These are phyloP conservation scores for Aspergillus hiratsukae DNA, from an alignment of 2,329 filamentous ascomycete species.

Conservation along the genomic window DNA sequence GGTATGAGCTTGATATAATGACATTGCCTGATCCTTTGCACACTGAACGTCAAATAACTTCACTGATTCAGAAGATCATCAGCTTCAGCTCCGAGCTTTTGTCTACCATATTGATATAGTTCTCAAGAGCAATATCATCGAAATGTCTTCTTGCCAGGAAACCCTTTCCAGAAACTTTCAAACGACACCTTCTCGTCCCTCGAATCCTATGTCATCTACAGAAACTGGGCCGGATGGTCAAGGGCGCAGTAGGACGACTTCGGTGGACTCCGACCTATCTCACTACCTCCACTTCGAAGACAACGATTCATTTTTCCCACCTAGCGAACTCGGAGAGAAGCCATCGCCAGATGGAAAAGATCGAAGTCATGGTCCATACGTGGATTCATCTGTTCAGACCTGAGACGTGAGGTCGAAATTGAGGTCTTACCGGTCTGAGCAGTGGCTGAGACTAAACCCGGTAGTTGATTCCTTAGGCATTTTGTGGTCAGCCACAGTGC, in stretches of 20 bases:
- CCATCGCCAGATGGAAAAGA: neutral
- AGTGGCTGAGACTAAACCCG: neutral
- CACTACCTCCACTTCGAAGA: slow-evolving; percentile 35
- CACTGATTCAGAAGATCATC: neutral
- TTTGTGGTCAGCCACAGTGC: neutral
- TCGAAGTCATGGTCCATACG: neutral
- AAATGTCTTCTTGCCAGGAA: neutral
- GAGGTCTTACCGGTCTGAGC: neutral
- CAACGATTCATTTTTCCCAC: slow-evolving; percentile 33
- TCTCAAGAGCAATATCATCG: neutral
- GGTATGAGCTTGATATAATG: neutral
- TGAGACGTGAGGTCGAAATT: neutral
- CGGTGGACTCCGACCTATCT: slow-evolving; percentile 19
- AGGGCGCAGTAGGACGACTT: slow-evolving; percentile 3
- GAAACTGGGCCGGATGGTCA: neutral
- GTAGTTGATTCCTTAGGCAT: neutral
- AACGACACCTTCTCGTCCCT: neutral
- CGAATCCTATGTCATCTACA: neutral
- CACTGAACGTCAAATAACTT: neutral
- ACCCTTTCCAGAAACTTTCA: neutral
- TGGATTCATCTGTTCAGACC: neutral
- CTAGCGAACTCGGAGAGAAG: slow-evolving; percentile 23
- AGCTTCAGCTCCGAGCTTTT: neutral
- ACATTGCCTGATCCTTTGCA: neutral
- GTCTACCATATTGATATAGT: neutral